Conservation (phyloP, 2,329 filamentous ascomycete species). For the Sporothrix brasiliensis region DNA sequence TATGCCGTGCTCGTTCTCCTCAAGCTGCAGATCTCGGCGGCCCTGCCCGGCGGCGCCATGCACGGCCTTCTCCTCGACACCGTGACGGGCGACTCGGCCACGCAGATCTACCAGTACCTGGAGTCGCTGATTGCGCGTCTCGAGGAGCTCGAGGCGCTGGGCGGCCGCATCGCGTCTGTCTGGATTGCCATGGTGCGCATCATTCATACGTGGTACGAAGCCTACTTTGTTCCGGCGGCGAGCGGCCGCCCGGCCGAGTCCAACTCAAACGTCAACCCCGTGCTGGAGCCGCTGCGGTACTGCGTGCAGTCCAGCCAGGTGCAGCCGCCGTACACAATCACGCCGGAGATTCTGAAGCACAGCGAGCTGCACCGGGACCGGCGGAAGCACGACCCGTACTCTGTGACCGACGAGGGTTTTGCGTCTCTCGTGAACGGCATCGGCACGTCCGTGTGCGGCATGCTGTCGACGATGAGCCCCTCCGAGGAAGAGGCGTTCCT, state of each 20-base stretch:
- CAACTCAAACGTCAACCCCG: conserved; percentile 1
- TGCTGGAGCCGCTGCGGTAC: conserved; percentile 29
- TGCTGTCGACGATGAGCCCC: conserved; percentile 1
- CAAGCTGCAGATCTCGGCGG: conserved; percentile 32
- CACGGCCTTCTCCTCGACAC: conserved; percentile 27
- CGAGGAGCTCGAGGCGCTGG: not conserved
- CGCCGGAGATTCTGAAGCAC: not conserved
- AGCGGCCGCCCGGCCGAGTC: not conserved
- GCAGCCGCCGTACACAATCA: not conserved
- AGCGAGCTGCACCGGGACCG: not conserved
- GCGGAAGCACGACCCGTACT: not conserved
- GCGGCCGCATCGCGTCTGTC: conserved; percentile 25
- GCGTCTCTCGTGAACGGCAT: not conserved
- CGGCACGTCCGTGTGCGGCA: not conserved
- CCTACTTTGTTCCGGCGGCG: conserved; percentile 26
- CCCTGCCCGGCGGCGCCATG: conserved; percentile 31
- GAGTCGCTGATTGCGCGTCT: conserved; percentile 18
- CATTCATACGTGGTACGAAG: conserved; percentile 29
- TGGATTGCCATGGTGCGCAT: conserved; percentile 29
- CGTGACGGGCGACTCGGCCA: conserved; percentile 23
- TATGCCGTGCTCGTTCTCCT: conserved; percentile 33
- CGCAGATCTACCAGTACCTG: conserved; percentile 30
- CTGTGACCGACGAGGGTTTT: conserved; percentile 15
- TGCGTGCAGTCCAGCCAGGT: not conserved
- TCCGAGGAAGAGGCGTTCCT: conserved; percentile 6